phyloP scores from a whole-genome alignment of 2,329 filamentous ascomycete species.

The Sclerotinia glacialis region DNA sequence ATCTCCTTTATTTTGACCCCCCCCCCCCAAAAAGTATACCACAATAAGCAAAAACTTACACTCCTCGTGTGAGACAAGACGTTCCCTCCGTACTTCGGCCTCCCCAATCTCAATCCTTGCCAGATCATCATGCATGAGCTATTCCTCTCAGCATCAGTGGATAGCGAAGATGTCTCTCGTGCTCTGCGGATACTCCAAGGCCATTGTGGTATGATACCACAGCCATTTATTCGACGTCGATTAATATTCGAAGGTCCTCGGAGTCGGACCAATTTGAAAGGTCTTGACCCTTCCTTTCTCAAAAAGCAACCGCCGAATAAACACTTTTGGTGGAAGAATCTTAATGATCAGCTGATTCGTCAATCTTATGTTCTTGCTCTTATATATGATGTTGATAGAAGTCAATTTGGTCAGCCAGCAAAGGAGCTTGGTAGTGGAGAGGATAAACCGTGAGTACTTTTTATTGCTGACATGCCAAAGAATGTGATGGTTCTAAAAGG shows the following conservation, averaged over 20 bases:
- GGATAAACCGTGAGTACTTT: slow-evolving; percentile 24
- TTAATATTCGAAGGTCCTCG: slow-evolving; percentile 52
- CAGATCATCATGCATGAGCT: slow-evolving; percentile 53
- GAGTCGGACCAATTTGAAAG: slow-evolving; percentile 34
- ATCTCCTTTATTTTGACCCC: neutral
- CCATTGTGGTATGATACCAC: slow-evolving; percentile 55
- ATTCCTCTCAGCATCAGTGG: slow-evolving; percentile 55
- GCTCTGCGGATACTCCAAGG: slow-evolving; percentile 55
- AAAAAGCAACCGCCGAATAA: slow-evolving; percentile 29
- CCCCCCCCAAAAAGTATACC: neutral
- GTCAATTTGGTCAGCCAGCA: slow-evolving; percentile 47
- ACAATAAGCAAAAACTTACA: slow-evolving; percentile 13
- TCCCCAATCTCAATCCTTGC: slow-evolving; percentile 14
- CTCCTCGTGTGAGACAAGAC: neutral
- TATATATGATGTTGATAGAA: slow-evolving; percentile 52
- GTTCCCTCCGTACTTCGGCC: slow-evolving; percentile 13
- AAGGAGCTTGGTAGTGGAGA: slow-evolving; percentile 28
- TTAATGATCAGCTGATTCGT: slow-evolving; percentile 53
- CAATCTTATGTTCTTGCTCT: slow-evolving; percentile 57
- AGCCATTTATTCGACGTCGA: slow-evolving; percentile 50
- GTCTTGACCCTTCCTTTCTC: slow-evolving; percentile 30
- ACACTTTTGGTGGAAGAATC: slow-evolving; percentile 47
- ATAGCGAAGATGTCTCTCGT: slow-evolving; percentile 48
- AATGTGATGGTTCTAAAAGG: neutral
- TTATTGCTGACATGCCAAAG: neutral